phyloP scores from a whole-genome alignment of 305 asterid genomes.

The Fraxinus baroniana region DNA sequence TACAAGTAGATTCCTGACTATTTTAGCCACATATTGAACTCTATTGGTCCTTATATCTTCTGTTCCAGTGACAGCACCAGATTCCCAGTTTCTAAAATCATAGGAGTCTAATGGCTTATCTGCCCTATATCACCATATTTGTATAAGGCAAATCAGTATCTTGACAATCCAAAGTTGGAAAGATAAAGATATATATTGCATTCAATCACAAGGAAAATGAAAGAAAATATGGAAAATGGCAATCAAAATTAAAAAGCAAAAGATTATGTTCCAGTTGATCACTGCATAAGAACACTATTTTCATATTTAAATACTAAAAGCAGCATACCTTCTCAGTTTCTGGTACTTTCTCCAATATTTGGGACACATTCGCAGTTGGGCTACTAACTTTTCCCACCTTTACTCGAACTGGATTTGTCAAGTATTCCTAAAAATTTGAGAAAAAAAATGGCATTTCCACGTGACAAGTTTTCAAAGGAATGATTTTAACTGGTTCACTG shows the following conservation, averaged over 20 bases:
- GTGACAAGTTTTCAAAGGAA: neutral
- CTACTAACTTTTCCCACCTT: conserved; percentile 94
- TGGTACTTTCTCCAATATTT: conserved; percentile 72
- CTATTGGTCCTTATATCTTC: neutral
- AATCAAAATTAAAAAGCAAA: neutral
- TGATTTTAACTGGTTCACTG: neutral
- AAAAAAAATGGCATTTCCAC: neutral
- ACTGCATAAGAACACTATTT: conserved; percentile 11
- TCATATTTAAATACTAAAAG: conserved; percentile 20
- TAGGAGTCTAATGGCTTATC: neutral
- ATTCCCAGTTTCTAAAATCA: neutral
- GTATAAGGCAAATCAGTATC: neutral
- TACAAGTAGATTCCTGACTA: neutral
- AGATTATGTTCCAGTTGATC: conserved; percentile 3
- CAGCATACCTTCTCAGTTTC: conserved; percentile 79
- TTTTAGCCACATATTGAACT: conserved; percentile 5
- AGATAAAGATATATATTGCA: neutral
- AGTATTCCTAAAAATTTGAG: conserved; percentile 57
- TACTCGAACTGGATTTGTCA: conserved; percentile 74
- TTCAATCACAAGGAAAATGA: neutral
- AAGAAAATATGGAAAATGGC: neutral
- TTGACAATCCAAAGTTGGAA: neutral
- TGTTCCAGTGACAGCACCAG: neutral
- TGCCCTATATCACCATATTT: neutral
- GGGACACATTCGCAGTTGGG: conserved; percentile 85